Evolutionary conservation across 2,329 filamentous ascomycete species (phyloP), one percentile per base, ranked within the genome.

Genomic region (Alternaria sp.): DNA sequence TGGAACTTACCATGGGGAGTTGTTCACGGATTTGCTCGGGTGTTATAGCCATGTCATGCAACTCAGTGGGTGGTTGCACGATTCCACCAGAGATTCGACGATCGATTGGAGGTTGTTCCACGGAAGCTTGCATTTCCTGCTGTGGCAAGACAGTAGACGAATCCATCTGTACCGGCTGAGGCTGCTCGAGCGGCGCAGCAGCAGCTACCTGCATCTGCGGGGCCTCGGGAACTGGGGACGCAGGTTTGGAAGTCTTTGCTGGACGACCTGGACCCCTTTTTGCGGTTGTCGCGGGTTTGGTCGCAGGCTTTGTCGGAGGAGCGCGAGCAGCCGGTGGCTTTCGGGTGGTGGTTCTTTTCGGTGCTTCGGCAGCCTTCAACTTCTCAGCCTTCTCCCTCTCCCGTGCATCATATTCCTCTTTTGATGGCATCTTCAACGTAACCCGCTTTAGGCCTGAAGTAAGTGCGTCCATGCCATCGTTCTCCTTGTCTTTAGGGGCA

Each of bases 361-460:
- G 67, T 3, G 73, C 72, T 18, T 72, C 72, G 7, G 63, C 15
- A n/a, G 75, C 76, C 54, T 80, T 81, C 61, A 80, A 81, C 50
- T 80, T 79, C 23, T 74, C 76, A 44, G 82, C 80, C 56, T 80
- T 82, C 55, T 83, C 78, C n/a, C 73, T 82, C 71, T 87, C 84
- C 21, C 84, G 78, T 8, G 81, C 82, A 26, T 87, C 85, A 63
- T 88, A 82, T 70, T 89, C 87, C 70, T 89, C 87, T 21, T 83
- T 83, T 0, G 86, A 82, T 0, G 86, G 86, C 55, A 89, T 80
- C 65, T 87, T 88, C 51, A 90, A 73, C 21, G 87, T 89, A 58
- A 90, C 85, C 26, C 85, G 85, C 71, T 86, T 86, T 64, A 89
- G 75, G 5, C 85, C 85, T 4, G 83, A 81, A 1, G 85, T 81